Evolutionary conservation across 768 basidiomycete genomes (phyloP), one percentile per base, ranked within the genome.

Genomic region (Plicaturopsis crispa): DNA sequence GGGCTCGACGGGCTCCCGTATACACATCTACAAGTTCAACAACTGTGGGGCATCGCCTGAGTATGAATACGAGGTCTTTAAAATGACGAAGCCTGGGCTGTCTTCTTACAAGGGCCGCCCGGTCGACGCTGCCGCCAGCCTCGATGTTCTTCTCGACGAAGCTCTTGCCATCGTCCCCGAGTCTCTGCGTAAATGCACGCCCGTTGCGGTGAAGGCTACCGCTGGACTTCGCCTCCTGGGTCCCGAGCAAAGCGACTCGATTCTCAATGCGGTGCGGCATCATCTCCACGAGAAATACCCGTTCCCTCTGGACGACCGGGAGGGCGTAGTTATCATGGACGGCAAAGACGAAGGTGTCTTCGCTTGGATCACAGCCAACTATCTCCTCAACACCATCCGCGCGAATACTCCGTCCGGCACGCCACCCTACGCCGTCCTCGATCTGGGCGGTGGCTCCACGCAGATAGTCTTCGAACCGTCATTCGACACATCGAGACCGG

Each of bases 11-110:
- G 96, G 94, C 14, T 96, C 93, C 0, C 78, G 96, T 13, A 92
- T 98, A 52, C 96, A 99, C 70, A 73, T 98, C 22, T 99, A 98
- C 80, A 98, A 96, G 56, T 97, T 98, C 77, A 73, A 94, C 72
- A 81, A 91, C 66, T 92, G 91, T 65, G 67, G 69, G 0, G 57
- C 80, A 0, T 75, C 84, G 0, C 80, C 91, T 1, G 54, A 67
- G 16, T 87, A 86, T 60, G 94, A 98, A 56, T 92, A 92, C 66
- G 96, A 99, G 55, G 84, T 85, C 5, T 98, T 97, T 72, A 75
- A 75, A 52, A 75, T 78, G 70, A 79, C 72, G 5, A 70, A 84
- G 19, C 89, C 88, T 0, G 93, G 94, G 0, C 65, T 98, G 2
- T 89, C 85, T 0, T 52, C 62, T 0, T 92, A 70, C 51, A 65